Conservation (phyloP, 805 yeast genomes). For the Cyberlindnera xylosilytica region DNA sequence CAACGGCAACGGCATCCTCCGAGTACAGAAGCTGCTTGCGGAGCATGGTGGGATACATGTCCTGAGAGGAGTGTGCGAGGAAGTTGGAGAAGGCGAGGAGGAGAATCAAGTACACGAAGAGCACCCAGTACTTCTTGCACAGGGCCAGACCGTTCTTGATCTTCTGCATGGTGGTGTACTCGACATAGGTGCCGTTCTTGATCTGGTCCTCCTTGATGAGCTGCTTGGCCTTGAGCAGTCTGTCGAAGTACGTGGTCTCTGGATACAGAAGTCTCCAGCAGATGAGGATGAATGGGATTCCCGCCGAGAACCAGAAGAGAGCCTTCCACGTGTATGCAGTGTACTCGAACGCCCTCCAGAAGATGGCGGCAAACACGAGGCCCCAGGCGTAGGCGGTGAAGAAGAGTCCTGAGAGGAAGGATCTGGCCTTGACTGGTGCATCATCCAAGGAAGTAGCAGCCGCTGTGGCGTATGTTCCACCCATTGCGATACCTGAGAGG, state of each 20-base stretch:
- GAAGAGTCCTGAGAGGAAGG: slow-evolving; percentile 57
- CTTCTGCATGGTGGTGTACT: slow-evolving; percentile 23
- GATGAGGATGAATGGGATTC: slow-evolving; percentile 56
- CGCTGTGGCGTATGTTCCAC: slow-evolving; percentile 43
- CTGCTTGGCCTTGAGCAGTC: slow-evolving; percentile 29
- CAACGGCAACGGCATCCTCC: slow-evolving; percentile 49
- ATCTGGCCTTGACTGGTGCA: slow-evolving; percentile 57
- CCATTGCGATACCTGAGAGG: slow-evolving; percentile 58
- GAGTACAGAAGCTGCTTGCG: slow-evolving; percentile 48
- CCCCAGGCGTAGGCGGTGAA: slow-evolving; percentile 63
- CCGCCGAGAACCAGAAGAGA: slow-evolving; percentile 69
- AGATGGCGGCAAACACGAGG: slow-evolving; percentile 59
- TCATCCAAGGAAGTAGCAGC: slow-evolving; percentile 53
- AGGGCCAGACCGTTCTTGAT: slow-evolving; percentile 32
- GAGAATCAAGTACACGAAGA: slow-evolving; percentile 52
- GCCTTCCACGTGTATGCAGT: slow-evolving; percentile 61
- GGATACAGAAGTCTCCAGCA: slow-evolving; percentile 55
- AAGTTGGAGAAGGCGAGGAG: slow-evolving; percentile 70
- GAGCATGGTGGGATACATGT: slow-evolving; percentile 64
- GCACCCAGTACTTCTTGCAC: slow-evolving; percentile 55
- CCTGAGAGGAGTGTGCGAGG: slow-evolving; percentile 73
- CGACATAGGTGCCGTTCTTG: slow-evolving; percentile 24
- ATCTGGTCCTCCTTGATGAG: slow-evolving; percentile 27
- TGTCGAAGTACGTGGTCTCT: slow-evolving; percentile 54
- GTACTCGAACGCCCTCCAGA: slow-evolving; percentile 56